These are phyloP conservation scores for Candolleomyces eurysporus DNA, from an alignment of 768 basidiomycete species.

Conservation along the genomic window DNA sequence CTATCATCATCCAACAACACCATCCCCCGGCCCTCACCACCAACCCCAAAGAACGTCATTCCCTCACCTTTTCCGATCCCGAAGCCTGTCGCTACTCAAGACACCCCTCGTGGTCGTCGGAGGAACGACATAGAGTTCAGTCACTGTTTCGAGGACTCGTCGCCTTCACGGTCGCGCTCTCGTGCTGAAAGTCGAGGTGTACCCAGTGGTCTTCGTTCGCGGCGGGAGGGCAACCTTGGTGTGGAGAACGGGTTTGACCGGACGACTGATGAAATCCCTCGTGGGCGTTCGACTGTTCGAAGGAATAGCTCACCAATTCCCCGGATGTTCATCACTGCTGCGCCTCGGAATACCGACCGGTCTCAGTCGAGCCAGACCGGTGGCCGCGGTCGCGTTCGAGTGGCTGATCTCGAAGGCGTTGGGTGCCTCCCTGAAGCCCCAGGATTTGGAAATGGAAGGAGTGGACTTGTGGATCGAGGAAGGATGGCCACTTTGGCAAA, in stretches of 20 bases:
- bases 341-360: constrained; percentile 21
- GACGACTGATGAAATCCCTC: constrained; percentile 11
- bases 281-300: constrained; percentile 50
- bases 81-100: constrained; percentile 23
- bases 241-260: constrained; percentile 44
- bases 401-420: constrained; percentile 50
- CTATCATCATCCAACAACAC: constrained; percentile 49
- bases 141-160: constrained; percentile 26
- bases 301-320: constrained; percentile 61
- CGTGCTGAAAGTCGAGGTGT: constrained; percentile 25
- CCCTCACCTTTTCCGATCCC: constrained; percentile 18
- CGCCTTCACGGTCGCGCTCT: constrained; percentile 41
- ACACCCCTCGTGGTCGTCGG: constrained; percentile 55
- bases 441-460: constrained; percentile 63
- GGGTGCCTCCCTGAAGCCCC: constrained; percentile 47
- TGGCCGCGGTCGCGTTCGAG: constrained; percentile 53
- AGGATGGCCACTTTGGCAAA: constrained; percentile 13
- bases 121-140: constrained; percentile 35
- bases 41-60: constrained; percentile 52
- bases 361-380: constrained; percentile 24
- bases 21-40: constrained; percentile 51
- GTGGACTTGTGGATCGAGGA: constrained; percentile 53
- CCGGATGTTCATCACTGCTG: constrained; percentile 36
- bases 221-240: constrained; percentile 8
- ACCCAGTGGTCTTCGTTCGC: neutral